phyloP scores from a whole-genome alignment of 2,329 filamentous ascomycete genomes.

The Penicillium sp. region DNA sequence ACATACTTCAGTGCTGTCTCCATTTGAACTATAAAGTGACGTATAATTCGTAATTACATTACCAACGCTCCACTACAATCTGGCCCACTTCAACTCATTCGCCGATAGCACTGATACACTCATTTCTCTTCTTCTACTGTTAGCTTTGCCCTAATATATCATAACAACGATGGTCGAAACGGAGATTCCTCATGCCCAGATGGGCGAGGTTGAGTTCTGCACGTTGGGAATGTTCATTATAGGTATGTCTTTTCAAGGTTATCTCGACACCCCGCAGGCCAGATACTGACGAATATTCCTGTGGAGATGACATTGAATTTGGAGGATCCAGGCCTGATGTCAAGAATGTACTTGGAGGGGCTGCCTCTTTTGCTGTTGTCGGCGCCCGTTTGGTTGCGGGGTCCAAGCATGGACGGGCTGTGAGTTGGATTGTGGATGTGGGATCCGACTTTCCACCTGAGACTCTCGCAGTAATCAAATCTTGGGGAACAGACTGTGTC shows the following conservation, averaged over 20 bases:
- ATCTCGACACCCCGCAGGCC: conserved; percentile 6
- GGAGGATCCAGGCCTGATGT: conserved; percentile 66
- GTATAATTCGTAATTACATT: conserved; percentile 20
- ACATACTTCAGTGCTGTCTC: conserved; percentile 7
- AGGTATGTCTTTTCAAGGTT: conserved; percentile 40
- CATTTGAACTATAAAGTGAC: background rate
- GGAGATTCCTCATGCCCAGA: background rate
- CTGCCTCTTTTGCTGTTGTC: conserved; percentile 80
- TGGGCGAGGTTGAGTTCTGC: conserved; percentile 52
- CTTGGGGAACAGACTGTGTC: conserved; percentile 74
- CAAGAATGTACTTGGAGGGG: conserved; percentile 80
- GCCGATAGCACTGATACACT: conserved; percentile 11
- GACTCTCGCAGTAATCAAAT: conserved; percentile 62
- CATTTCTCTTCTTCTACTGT: background rate
- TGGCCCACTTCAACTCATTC: conserved; percentile 5
- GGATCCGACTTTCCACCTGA: conserved; percentile 79
- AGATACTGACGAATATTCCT: conserved; percentile 12
- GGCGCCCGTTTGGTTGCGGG: conserved; percentile 88
- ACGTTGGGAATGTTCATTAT: conserved; percentile 66
- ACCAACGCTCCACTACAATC: conserved; percentile 4
- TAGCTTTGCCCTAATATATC: background rate
- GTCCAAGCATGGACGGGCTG: conserved; percentile 59
- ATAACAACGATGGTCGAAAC: conserved; percentile 16
- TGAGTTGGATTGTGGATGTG: conserved; percentile 90
- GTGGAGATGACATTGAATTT: conserved; percentile 91